A percentile compares a stretch with the other conserved stretches of the same genome.
These are phyloP conservation scores for Papiliotrema laurentii DNA, from an alignment of 1,284 basidiomycete species.

Conservation along the genomic window DNA sequence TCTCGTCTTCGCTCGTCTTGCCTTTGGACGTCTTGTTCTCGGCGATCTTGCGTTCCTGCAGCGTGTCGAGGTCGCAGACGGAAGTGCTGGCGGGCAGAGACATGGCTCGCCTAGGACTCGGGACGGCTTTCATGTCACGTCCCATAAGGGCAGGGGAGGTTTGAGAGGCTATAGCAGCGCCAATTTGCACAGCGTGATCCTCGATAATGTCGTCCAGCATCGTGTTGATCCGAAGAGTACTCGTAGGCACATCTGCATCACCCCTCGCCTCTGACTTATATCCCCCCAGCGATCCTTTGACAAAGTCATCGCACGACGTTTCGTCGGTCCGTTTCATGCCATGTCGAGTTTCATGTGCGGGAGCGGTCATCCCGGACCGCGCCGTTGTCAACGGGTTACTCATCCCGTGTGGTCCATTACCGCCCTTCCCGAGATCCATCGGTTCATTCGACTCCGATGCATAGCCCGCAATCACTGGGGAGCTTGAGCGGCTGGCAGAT, in stretches of 20 bases:
- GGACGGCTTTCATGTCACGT: background rate
- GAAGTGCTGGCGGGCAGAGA: background rate
- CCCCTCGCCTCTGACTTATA: background rate
- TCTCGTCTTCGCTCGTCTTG: background rate
- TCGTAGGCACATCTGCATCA: background rate
- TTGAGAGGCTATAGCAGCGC: background rate
- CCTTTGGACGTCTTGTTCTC: background rate
- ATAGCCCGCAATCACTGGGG: no score
- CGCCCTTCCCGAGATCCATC: no score
- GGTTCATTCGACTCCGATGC: no score
- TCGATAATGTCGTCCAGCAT: background rate
- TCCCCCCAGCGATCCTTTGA: background rate
- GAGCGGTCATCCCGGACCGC: no score
- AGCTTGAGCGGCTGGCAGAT: no score
- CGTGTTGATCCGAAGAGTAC: background rate
- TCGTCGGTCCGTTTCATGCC: no score
- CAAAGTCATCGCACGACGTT: no score
- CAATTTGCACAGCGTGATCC: background rate
- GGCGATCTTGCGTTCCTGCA: background rate
- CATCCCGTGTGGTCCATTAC: no score
- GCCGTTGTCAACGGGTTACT: no score
- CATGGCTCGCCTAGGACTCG: background rate
- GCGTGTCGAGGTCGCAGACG: background rate
- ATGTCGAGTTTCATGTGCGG: no score
- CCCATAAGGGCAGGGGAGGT: background rate